Conservation (phyloP, 1,284 basidiomycete genomes). For the Athelia psychrophila region DNA sequence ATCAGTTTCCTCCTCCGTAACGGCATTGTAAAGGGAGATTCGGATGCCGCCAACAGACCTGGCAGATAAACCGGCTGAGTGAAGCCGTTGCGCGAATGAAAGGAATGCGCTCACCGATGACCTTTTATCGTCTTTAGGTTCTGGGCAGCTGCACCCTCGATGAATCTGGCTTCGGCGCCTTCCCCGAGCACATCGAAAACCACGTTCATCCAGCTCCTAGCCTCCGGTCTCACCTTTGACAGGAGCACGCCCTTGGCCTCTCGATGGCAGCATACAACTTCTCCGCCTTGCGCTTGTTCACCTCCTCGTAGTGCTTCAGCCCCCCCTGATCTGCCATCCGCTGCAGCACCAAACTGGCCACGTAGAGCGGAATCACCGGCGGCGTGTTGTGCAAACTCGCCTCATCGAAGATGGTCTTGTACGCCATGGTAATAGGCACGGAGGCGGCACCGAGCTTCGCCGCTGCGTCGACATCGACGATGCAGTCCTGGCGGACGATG, state of each 20-base stretch:
- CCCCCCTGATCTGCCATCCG: conserved; percentile 73
- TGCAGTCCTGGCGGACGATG: conserved; percentile 90
- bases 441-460: conserved; percentile 71
- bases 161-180: conserved; percentile 68
- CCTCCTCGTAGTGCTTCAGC: conserved; percentile 61
- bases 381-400: conserved; percentile 95
- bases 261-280: conserved; percentile 74
- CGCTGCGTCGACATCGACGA: conserved; percentile 84
- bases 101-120: conserved; percentile 82
- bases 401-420: conserved; percentile 82
- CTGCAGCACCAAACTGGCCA: conserved; percentile 86
- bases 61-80: no score
- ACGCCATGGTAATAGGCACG: conserved; percentile 83
- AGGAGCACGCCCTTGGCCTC: conserved; percentile 73
- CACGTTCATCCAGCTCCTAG: conserved; percentile 91
- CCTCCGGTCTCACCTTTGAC: conserved; percentile 66
- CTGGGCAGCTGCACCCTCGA: conserved; percentile 73
- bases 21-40: conserved; percentile 93
- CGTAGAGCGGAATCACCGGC: conserved; percentile 90
- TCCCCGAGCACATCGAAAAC: conserved; percentile 77
- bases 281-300: conserved; percentile 72
- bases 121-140: conserved; percentile 89
- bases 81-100: no score
- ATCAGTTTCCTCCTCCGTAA: conserved; percentile 79
- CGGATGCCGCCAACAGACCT: conserved; percentile 83